Evolutionary conservation across 805 yeast species (phyloP).

Genomic region (Metschnikowia vanudenii): DNA sequence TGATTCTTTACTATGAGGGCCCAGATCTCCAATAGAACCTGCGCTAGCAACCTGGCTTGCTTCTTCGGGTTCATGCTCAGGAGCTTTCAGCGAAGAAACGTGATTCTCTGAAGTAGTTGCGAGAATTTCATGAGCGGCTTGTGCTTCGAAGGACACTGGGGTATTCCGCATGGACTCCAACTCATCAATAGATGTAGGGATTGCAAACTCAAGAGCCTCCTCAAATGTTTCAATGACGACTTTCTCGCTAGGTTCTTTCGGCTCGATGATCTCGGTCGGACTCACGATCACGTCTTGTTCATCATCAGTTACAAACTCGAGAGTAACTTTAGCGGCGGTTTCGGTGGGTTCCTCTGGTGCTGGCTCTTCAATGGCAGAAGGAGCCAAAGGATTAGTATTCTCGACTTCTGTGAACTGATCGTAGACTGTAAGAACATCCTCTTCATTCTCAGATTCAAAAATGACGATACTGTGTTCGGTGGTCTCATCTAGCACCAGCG

Average conservation of each 20-base stretch:
- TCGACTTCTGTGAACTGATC: slow-evolving; percentile 16
- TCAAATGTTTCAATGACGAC: slow-evolving; percentile 10
- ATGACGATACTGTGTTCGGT: slow-evolving; percentile 1
- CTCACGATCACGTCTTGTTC: neutral
- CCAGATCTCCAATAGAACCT: too few species aligned
- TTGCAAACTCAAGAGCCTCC: slow-evolving; percentile 8
- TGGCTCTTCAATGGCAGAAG: slow-evolving; percentile 16
- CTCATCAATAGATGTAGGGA: slow-evolving; percentile 15
- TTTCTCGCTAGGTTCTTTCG: slow-evolving; percentile 5
- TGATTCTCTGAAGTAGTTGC: too few species aligned
- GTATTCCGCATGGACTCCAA: slow-evolving; percentile 13
- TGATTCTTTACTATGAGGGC: too few species aligned
- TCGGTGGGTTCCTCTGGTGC: neutral
- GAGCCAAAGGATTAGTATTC: slow-evolving; percentile 5
- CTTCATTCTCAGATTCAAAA: slow-evolving; percentile 11
- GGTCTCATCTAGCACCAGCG: neutral
- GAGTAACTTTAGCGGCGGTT: neutral
- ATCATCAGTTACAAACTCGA: slow-evolving; percentile 4
- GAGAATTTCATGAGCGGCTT: too few species aligned
- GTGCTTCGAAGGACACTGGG: slow-evolving; percentile 1
- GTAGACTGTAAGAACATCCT: slow-evolving; percentile 10
- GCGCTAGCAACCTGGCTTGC: too few species aligned
- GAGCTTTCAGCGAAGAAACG: too few species aligned
- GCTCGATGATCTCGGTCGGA: slow-evolving; percentile 15
- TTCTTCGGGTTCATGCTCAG: too few species aligned